phyloP scores from a whole-genome alignment of 495 filamentous ascomycete genomes.

The Baudoinia panamericana region DNA sequence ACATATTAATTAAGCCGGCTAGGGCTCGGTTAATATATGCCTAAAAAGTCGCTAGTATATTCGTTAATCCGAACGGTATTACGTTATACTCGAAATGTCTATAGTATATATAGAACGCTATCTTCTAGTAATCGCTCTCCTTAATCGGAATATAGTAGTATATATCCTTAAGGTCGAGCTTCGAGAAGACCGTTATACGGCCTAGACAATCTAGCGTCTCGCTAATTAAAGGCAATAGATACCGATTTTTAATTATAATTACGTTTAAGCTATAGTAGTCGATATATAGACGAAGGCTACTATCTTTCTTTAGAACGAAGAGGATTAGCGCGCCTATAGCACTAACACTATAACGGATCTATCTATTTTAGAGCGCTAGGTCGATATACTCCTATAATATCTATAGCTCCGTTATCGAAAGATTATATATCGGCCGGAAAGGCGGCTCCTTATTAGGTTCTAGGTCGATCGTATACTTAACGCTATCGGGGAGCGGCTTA shows the following conservation, averaged over 20 bases:
- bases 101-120: conserved; percentile 21
- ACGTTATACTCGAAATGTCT: conserved; percentile 20
- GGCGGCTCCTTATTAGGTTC: background rate
- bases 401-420: conserved; percentile 12
- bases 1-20: conserved; percentile 6
- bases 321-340: conserved; percentile 15
- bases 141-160: conserved; percentile 17
- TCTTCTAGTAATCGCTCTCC: conserved; percentile 20
- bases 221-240: conserved; percentile 17
- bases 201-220: conserved; percentile 9
- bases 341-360: conserved; percentile 1
- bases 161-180: conserved; percentile 12
- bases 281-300: conserved; percentile 14
- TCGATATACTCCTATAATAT: conserved; percentile 5
- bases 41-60: conserved; percentile 21
- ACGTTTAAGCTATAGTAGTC: conserved; percentile 20
- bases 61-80: conserved; percentile 21
- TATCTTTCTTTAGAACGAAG: conserved; percentile 22
- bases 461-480: conserved; percentile 5
- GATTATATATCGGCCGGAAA: conserved; percentile 13
- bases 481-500: background rate
- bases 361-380: background rate
- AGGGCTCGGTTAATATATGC: conserved; percentile 17
- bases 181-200: background rate
- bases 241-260: conserved; percentile 20